phyloP scores from a whole-genome alignment of 1,284 basidiomycete species.

The Malassezia pachydermatis region DNA sequence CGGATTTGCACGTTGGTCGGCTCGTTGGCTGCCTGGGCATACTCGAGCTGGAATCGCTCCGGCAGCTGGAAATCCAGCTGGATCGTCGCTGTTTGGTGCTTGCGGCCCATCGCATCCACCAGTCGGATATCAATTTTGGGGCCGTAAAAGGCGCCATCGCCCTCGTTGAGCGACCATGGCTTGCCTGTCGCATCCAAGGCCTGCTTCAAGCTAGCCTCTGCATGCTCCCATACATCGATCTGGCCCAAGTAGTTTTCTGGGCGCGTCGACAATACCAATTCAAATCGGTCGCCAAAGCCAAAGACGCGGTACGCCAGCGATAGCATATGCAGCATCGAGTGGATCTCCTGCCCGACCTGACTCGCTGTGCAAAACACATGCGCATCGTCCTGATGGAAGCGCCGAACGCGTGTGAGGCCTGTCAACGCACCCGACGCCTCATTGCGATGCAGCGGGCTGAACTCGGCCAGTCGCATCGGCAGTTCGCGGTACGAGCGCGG shows the following conservation, averaged over 20 bases:
- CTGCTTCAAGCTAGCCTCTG: slow-evolving; percentile 27
- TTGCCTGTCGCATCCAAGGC: slow-evolving; percentile 31
- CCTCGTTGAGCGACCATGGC: slow-evolving; percentile 35
- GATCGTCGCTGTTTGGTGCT: slow-evolving; percentile 46
- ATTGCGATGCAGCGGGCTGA: slow-evolving; percentile 41
- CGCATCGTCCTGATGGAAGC: slow-evolving; percentile 47
- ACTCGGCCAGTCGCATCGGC: slow-evolving; percentile 41
- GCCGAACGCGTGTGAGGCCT: slow-evolving; percentile 37
- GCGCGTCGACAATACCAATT: slow-evolving; percentile 44
- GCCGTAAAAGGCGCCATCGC: slow-evolving; percentile 46
- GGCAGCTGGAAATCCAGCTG: slow-evolving; percentile 47
- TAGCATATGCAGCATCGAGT: slow-evolving; percentile 43
- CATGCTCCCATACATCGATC: slow-evolving; percentile 34
- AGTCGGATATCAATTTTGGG: slow-evolving; percentile 47
- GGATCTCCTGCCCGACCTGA: slow-evolving; percentile 35
- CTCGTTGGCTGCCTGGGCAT: slow-evolving; percentile 15
- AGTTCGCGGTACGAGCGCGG: slow-evolving; percentile 40
- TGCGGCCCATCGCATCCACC: slow-evolving; percentile 34
- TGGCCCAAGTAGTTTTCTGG: slow-evolving; percentile 33
- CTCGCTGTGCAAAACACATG: slow-evolving; percentile 42
- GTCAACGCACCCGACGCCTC: slow-evolving; percentile 38
- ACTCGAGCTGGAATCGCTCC: slow-evolving; percentile 34
- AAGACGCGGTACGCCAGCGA: slow-evolving; percentile 39
- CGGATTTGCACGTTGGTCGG: neutral
- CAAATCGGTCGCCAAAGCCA: slow-evolving; percentile 34